Percentiles rank a stretch among this genome's conserved stretches.
Evolutionary conservation across 352 stramenopile species (phyloP).

Genomic region (Stramenopiles sp.): DNA sequence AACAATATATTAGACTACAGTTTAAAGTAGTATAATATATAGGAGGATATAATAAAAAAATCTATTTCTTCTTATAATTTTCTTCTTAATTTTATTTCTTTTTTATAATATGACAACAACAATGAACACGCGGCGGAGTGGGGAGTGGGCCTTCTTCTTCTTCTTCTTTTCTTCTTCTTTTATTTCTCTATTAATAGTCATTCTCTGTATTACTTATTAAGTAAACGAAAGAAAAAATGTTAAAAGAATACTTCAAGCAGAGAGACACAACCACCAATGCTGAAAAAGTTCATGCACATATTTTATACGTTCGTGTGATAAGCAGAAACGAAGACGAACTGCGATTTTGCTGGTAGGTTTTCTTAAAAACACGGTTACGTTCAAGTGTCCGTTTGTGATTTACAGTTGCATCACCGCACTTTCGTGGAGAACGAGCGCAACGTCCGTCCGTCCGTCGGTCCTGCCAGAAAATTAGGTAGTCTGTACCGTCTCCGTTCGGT

Average conservation of each 20-base stretch:
- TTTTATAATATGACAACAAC: no score
- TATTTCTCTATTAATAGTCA: background rate
- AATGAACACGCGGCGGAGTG: no score
- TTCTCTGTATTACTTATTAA: background rate
- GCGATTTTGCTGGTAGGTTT: background rate
- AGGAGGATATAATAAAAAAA: no score
- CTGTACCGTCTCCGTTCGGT: no score
- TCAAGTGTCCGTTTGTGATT: background rate
- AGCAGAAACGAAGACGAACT: background rate
- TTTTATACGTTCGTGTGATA: background rate
- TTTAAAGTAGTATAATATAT: no score
- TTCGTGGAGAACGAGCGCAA: no score
- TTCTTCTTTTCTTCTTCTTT: slow-evolving; percentile 5
- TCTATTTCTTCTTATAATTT: background rate
- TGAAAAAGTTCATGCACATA: background rate
- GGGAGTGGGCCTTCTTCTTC: background rate
- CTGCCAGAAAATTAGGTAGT: no score
- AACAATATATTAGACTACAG: no score
- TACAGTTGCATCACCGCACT: no score
- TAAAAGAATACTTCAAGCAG: background rate
- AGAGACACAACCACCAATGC: background rate
- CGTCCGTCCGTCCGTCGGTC: no score
- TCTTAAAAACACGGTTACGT: background rate
- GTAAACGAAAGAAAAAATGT: background rate
- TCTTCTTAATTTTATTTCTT: background rate